Base-by-base conservation (phyloP, 75 land plant genomes). In the Selaginella tamariscina region DNA sequence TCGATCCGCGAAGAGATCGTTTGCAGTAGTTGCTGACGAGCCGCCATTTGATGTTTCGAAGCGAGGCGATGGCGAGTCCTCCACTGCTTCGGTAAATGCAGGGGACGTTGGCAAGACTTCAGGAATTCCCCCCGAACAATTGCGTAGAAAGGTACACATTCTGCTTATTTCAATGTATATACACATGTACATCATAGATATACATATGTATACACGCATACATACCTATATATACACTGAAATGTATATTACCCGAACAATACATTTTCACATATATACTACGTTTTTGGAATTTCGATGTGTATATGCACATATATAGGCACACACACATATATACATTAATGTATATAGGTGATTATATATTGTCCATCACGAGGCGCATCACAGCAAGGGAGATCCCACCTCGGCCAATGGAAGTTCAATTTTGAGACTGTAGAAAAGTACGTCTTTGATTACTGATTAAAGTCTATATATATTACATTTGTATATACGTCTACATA, bases 401-500 rank as follows among this genome's bases (percentile, higher is more conserved):
- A 79, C 65, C 69, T 82, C 39, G 81, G 84, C 32, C 83, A 32
- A 31, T 92, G 97, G 97, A 92, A 86, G 66, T 86, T 92, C 73
- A 86, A 86, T 71, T 92, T 92, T 66, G 30, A 86, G 72, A 89
- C 97, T 21, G 86, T 87, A 22, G 86, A 89, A 44, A 92, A 92
- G 97, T 92, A 80, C 21, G 5, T 32, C 18, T 13, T 5, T n/a
- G 54, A 18, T 11, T 9, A 60, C 23, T 11, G 64, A 23, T 15
- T 18, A 23, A 60, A 60, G 9, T 60, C 64, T 11, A 20, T 20
- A 49, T 11, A 11, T 49, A 49, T 49, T 49, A 20, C 54, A 49
- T 49, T 11, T 71, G 33, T 2, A 2, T 2, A 65, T 65, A 18
- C 31, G 2, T 65, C 20, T 20, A 18, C n/a, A 29, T 29, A 5